Percentiles rank a stretch among this genome's conserved stretches.
Evolutionary conservation across 352 stramenopile species (phyloP).

Genomic region (Globisporangium mamillatum): DNA sequence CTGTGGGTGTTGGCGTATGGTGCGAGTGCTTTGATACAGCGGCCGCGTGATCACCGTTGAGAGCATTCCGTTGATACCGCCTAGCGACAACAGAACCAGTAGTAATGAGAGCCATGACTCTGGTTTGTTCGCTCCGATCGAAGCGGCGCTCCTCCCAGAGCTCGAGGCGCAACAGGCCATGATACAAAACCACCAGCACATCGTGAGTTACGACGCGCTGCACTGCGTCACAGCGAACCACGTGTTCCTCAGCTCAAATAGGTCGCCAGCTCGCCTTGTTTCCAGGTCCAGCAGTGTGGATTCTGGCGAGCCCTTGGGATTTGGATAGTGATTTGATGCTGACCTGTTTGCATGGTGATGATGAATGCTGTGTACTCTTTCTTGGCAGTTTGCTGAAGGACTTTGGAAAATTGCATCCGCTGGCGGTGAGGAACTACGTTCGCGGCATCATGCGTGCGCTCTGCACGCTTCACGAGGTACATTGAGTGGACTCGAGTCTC

Average conservation of each 20-base stretch:
- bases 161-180: not conserved
- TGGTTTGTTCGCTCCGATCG: not conserved
- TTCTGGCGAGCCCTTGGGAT: not conserved
- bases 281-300: not conserved
- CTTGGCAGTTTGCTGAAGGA: conserved; percentile 15
- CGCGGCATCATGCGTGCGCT: conserved; percentile 29
- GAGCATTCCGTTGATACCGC: conserved; percentile 4
- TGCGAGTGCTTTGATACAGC: not conserved
- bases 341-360: not conserved
- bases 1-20: not conserved
- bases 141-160: conserved; percentile 5
- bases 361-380: not conserved
- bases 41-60: conserved; percentile 14
- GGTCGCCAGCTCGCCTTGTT: not conserved
- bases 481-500: not conserved
- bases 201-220: conserved; percentile 6
- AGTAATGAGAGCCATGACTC: not conserved
- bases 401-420: conserved; percentile 37
- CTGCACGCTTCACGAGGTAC: conserved; percentile 34
- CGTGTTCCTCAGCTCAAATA: not conserved
- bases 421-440: conserved; percentile 33
- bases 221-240: conserved; percentile 1
- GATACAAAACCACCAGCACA: not conserved
- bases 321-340: too few species aligned
- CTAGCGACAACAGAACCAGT: too few species aligned